A percentile compares a stretch with the other conserved stretches of the same genome.
phyloP scores from a whole-genome alignment of 345 rosid species.

The Linum tenue region DNA sequence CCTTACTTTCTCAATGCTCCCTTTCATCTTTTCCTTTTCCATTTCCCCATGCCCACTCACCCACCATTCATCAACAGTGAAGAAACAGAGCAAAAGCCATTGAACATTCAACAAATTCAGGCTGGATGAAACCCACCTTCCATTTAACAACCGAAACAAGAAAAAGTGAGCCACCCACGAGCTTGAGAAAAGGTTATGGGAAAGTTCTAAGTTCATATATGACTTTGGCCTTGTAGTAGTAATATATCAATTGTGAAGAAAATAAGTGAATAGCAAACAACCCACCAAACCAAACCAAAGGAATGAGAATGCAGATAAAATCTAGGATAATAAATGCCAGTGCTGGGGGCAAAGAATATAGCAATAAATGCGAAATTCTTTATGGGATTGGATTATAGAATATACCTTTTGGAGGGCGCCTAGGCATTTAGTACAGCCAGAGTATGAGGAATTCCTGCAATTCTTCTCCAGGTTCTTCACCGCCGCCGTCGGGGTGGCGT shows the following conservation, averaged over 20 bases:
- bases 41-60: too few species aligned
- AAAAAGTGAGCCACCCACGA: background rate
- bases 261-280: background rate
- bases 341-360: background rate
- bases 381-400: background rate
- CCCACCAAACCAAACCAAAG: background rate
- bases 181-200: background rate
- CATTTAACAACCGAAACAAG: background rate
- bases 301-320: background rate
- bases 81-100: background rate
- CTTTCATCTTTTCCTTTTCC: too few species aligned
- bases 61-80: background rate
- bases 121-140: background rate
- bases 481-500: constrained; percentile 86
- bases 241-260: background rate
- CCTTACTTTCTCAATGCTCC: too few species aligned
- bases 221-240: background rate
- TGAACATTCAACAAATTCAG: background rate
- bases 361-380: constrained; percentile 17
- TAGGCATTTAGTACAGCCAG: constrained; percentile 94
- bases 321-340: constrained; percentile 14
- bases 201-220: background rate
- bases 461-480: constrained; percentile 79
- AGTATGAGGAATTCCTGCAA: constrained; percentile 76
- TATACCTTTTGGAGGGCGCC: constrained; percentile 88